Percentiles rank a stretch among this genome's conserved stretches.
Evolutionary conservation across 2,329 filamentous ascomycete genomes (phyloP).

Genomic region (Fusarium pseudoanthophilum): DNA sequence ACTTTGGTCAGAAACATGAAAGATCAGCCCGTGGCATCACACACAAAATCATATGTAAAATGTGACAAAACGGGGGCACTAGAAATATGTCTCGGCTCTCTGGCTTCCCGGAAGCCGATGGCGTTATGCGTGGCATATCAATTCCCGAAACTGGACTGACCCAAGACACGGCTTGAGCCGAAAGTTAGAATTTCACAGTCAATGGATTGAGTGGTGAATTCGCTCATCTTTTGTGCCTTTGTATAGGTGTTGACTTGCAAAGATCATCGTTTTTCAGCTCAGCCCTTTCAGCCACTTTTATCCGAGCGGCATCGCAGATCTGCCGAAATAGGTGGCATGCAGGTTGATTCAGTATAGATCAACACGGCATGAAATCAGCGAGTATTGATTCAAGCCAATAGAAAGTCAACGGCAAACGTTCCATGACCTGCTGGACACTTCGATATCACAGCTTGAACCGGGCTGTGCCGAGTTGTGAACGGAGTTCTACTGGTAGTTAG

Average conservation of each 20-base stretch:
- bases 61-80: accelerated
- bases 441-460: too few species aligned
- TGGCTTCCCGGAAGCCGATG: accelerated
- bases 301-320: not conserved
- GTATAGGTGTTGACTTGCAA: too few species aligned
- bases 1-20: accelerated
- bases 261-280: not conserved
- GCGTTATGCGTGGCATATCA: not conserved
- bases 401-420: too few species aligned
- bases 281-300: not conserved
- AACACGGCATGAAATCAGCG: too few species aligned
- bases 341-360: not conserved
- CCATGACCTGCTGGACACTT: too few species aligned
- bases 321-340: accelerated
- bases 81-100: not conserved
- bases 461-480: too few species aligned
- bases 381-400: too few species aligned
- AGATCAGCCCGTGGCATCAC: not conserved
- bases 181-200: too few species aligned
- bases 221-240: too few species aligned
- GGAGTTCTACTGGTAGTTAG: accelerated
- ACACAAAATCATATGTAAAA: not conserved
- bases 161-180: not conserved
- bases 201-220: too few species aligned
- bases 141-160: not conserved